Percentiles rank a stretch among this genome's conserved stretches.
Conservation (phyloP, 2,329 filamentous ascomycete species). For the Verticillium klebahnii region DNA sequence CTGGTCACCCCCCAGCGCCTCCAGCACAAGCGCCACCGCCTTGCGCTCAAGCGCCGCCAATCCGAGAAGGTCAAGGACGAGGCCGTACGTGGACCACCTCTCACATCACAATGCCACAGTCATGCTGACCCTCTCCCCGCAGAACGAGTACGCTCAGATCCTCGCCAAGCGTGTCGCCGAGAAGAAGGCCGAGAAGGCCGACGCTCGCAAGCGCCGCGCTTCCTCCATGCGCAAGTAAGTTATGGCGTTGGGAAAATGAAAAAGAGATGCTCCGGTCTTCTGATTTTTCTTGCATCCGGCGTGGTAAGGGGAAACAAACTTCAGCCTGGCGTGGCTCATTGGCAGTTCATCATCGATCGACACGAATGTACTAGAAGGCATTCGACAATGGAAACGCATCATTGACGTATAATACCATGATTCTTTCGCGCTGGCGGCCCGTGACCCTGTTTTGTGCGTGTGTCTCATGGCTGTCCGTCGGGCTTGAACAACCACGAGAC, state of each 20-base stretch:
- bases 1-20: conserved; percentile 99
- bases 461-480: neutral
- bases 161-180: conserved; percentile 96
- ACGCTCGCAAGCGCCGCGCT: conserved; percentile 93
- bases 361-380: conserved; percentile 31
- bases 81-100: conserved; percentile 65
- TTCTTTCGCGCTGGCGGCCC: neutral
- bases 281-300: conserved; percentile 36
- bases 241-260: conserved; percentile 14
- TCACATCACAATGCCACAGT: neutral
- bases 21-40: conserved; percentile 98
- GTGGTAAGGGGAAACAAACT: conserved; percentile 22
- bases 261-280: conserved; percentile 25
- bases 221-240: conserved; percentile 90
- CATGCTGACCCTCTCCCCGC: conserved; percentile 28
- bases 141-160: conserved; percentile 97
- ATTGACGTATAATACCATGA: conserved; percentile 10
- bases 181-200: conserved; percentile 89
- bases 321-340: conserved; percentile 2
- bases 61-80: conserved; percentile 97
- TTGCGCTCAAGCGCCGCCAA: conserved; percentile 97
- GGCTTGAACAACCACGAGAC: neutral
- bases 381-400: conserved; percentile 27
- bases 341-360: neutral
- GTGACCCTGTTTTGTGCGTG: neutral